Evolutionary conservation across 2,329 filamentous ascomycete species (phyloP).

Genomic region (Epichloe uncinata): DNA sequence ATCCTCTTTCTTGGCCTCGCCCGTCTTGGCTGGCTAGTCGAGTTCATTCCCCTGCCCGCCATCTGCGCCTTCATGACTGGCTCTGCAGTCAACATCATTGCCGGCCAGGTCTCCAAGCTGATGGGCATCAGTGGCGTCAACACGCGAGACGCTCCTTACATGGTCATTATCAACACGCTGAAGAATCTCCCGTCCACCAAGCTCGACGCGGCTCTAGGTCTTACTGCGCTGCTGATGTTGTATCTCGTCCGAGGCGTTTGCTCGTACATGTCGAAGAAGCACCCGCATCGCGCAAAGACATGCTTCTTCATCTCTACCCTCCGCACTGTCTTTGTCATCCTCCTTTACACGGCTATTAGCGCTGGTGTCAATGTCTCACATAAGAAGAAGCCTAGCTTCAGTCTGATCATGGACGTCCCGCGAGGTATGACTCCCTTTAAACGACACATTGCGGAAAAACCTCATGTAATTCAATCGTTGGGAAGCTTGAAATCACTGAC

Average conservation of each 20-base stretch:
- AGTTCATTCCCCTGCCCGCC: constrained; percentile 38
- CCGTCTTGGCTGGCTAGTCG: constrained; percentile 40
- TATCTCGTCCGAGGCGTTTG: constrained; percentile 53
- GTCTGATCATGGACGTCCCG: constrained; percentile 54
- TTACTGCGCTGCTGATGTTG: constrained; percentile 54
- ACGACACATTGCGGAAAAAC: not conserved
- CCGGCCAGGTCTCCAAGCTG: constrained; percentile 36
- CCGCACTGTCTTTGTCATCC: constrained; percentile 66
- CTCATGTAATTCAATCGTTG: not conserved
- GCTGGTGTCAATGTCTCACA: constrained; percentile 54
- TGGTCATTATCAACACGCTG: constrained; percentile 37
- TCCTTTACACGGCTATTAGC: constrained; percentile 68
- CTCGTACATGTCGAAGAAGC: constrained; percentile 49
- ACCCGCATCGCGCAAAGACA: constrained; percentile 51
- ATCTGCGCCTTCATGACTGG: constrained; percentile 44
- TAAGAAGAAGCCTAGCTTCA: constrained; percentile 41
- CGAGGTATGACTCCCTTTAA: constrained; percentile 33
- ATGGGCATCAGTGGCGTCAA: constrained; percentile 37
- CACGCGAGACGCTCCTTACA: constrained; percentile 34
- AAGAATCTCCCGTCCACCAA: constrained; percentile 33
- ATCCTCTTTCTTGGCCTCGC: constrained; percentile 35
- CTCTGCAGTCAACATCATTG: constrained; percentile 35
- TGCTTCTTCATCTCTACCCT: constrained; percentile 72
- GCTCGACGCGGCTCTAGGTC: constrained; percentile 60
- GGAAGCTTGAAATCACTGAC: not conserved